phyloP scores from a whole-genome alignment of 768 basidiomycete species.

The Lentinula guzmanii region DNA sequence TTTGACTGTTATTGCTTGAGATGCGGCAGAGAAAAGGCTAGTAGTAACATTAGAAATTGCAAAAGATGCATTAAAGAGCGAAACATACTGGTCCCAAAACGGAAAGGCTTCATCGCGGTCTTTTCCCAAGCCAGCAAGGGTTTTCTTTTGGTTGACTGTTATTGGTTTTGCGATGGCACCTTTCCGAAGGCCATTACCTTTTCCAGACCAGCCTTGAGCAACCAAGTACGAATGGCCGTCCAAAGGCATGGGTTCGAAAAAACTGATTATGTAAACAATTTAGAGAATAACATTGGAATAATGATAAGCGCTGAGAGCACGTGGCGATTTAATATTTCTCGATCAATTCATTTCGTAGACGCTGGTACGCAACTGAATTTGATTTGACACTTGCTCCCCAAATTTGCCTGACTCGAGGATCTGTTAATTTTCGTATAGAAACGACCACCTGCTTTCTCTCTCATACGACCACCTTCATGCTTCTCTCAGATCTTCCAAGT shows the following conservation, averaged over 20 bases:
- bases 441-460: neutral
- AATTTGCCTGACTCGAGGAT: neutral
- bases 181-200: slow-evolving; percentile 77
- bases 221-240: slow-evolving; percentile 70
- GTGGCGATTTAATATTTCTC: neutral
- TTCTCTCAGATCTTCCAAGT: neutral
- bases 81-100: slow-evolving; percentile 94
- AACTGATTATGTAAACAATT: too few species aligned
- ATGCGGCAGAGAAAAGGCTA: slow-evolving; percentile 78
- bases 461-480: neutral
- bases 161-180: slow-evolving; percentile 77
- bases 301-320: neutral
- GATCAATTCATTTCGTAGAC: neutral
- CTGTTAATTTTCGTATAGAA: neutral
- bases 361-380: neutral
- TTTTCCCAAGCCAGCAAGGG: slow-evolving; percentile 81
- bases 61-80: neutral
- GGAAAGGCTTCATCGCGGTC: slow-evolving; percentile 94
- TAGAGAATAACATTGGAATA: neutral
- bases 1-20: slow-evolving; percentile 76
- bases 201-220: slow-evolving; percentile 84
- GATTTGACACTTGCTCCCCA: neutral
- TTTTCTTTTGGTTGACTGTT: slow-evolving; percentile 78
- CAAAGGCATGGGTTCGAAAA: slow-evolving; percentile 44
- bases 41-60: neutral